These are phyloP conservation scores for Hypoxylon sp. DNA, from an alignment of 2,329 filamentous ascomycete genomes.

Conservation along the genomic window DNA sequence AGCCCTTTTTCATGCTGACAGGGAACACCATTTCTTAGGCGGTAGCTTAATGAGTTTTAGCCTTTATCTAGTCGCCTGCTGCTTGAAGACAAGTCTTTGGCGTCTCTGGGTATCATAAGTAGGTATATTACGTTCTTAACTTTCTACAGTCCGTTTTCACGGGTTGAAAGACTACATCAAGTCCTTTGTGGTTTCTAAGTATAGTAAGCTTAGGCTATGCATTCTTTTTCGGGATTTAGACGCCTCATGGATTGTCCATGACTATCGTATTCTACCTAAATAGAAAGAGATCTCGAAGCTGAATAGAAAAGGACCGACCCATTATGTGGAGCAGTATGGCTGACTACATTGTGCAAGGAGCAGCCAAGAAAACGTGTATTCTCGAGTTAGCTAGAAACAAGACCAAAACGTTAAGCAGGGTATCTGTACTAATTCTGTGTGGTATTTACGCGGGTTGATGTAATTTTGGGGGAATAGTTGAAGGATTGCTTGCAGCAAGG, in stretches of 20 bases:
- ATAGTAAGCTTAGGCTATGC: background rate
- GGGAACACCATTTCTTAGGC: slow-evolving; percentile 2
- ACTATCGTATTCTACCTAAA: background rate
- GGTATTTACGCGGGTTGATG: slow-evolving; percentile 43
- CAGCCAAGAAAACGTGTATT: slow-evolving; percentile 27
- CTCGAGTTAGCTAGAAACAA: slow-evolving; percentile 18
- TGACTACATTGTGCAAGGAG: slow-evolving; percentile 37
- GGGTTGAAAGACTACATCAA: background rate
- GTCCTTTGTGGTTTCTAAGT: background rate
- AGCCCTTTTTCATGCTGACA: slow-evolving; percentile 33
- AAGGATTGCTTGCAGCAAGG: slow-evolving; percentile 37
- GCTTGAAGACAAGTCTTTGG: background rate
- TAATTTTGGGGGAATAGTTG: slow-evolving; percentile 40
- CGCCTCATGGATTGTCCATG: background rate
- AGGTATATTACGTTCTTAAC: background rate
- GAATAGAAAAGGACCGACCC: slow-evolving; percentile 33
- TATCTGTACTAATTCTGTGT: slow-evolving; percentile 16
- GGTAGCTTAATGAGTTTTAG: slow-evolving; percentile 12
- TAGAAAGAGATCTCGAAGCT: slow-evolving; percentile 5
- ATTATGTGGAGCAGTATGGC: slow-evolving; percentile 22
- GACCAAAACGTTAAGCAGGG: slow-evolving; percentile 11
- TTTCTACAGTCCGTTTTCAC: background rate
- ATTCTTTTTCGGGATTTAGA: background rate
- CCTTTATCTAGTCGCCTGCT: background rate
- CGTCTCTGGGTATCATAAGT: background rate